Evolutionary conservation across 1,139 yeast genomes (phyloP).

Genomic region (Debaryomyces psychrophilus): DNA sequence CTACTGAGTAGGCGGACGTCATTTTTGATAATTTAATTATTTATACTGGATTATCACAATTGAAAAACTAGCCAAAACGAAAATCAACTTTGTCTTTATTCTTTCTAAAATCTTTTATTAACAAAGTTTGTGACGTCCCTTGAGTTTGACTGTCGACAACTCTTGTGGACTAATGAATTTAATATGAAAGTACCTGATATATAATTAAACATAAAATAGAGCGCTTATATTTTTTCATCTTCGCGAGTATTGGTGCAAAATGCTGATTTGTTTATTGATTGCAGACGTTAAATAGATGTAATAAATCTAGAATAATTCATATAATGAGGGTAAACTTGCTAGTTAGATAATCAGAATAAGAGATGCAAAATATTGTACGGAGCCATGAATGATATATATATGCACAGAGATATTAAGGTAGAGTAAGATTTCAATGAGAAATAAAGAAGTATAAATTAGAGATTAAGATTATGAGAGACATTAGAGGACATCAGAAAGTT

Average conservation of each 20-base stretch:
- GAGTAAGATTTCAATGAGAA: conserved; percentile 6
- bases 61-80: neutral
- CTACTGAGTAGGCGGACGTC: neutral
- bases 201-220: neutral
- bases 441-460: conserved; percentile 11
- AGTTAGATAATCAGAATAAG: neutral
- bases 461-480: conserved; percentile 18
- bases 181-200: neutral
- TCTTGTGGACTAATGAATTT: neutral
- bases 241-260: neutral
- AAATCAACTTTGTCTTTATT: neutral
- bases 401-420: conserved; percentile 7
- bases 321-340: neutral
- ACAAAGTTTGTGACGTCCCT: no score
- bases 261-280: neutral
- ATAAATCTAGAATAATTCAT: conserved; percentile 3
- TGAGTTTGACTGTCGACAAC: neutral
- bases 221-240: neutral
- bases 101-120: neutral
- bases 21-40: neutral
- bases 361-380: conserved; percentile 8
- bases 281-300: neutral
- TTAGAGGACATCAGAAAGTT: conserved; percentile 17
- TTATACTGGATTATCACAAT: neutral
- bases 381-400: conserved; percentile 8